A percentile compares a stretch with the other conserved stretches of the same genome.
Conservation (phyloP, 2,329 filamentous ascomycete genomes). For the Trichoderma semiorbis region DNA sequence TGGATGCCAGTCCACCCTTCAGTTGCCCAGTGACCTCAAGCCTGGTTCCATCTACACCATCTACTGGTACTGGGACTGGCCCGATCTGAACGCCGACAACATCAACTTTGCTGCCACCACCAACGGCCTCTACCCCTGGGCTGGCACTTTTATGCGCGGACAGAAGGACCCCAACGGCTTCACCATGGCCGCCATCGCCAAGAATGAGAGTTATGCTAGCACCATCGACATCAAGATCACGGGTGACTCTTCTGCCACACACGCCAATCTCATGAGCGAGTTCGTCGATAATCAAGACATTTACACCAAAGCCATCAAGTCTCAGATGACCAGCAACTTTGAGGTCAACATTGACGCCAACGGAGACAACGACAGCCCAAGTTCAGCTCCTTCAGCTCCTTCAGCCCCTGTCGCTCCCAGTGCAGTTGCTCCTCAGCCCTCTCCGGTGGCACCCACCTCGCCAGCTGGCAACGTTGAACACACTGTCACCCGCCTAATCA, state of each 20-base stretch:
- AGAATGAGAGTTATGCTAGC: slow-evolving; percentile 42
- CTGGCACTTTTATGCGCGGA: slow-evolving; percentile 39
- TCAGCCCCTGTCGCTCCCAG: not conserved
- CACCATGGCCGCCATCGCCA: slow-evolving; percentile 32
- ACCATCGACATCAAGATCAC: slow-evolving; percentile 40
- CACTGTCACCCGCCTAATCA: slow-evolving; percentile 31
- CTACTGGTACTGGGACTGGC: slow-evolving; percentile 98
- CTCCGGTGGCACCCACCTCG: slow-evolving; percentile 20
- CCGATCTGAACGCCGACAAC: slow-evolving; percentile 49
- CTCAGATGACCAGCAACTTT: slow-evolving; percentile 45
- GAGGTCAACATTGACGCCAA: slow-evolving; percentile 38
- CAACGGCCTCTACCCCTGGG: slow-evolving; percentile 42
- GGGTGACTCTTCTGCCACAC: slow-evolving; percentile 25
- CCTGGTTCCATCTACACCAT: slow-evolving; percentile 68
- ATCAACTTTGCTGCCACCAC: slow-evolving; percentile 39
- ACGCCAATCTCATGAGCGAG: slow-evolving; percentile 19
- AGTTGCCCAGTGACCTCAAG: slow-evolving; percentile 65
- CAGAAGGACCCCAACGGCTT: slow-evolving; percentile 37
- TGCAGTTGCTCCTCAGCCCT: slow-evolving; percentile 19
- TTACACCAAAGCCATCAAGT: slow-evolving; percentile 42
- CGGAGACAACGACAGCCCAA: slow-evolving; percentile 21
- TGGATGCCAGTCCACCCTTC: slow-evolving; percentile 78
- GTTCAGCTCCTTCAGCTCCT: not conserved
- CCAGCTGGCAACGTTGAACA: slow-evolving; percentile 8
- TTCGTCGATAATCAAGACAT: slow-evolving; percentile 40